Conservation (phyloP, 2,329 filamentous ascomycete species). For the Aspergillus quadricinctus region DNA sequence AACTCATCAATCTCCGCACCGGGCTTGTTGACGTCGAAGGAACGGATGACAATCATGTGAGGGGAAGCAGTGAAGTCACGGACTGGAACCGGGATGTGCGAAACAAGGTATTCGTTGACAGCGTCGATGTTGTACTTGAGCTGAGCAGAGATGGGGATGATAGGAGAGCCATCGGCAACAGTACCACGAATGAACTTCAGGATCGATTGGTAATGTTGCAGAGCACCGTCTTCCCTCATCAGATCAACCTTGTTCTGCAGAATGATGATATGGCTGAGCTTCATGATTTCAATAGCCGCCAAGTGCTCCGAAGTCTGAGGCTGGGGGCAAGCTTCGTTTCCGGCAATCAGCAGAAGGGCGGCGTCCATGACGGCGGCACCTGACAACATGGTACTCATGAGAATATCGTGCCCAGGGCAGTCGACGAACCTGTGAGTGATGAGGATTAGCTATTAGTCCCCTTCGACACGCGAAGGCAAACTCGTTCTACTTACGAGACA, state of each 20-base stretch:
- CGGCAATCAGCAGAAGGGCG: conserved; percentile 89
- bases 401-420: conserved; percentile 99
- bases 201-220: conserved; percentile 94
- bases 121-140: conserved; percentile 99
- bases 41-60: conserved; percentile 99
- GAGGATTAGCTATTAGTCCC: conserved; percentile 7
- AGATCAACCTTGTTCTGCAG: conserved; percentile 99
- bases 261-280: conserved; percentile 98
- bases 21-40: conserved; percentile 99
- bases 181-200: conserved; percentile 98
- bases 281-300: conserved; percentile 99
- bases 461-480: not conserved
- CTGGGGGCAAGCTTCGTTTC: conserved; percentile 97
- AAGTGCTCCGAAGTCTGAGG: conserved; percentile 98
- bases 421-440: conserved; percentile 72
- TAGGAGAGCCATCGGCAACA: conserved; percentile 87
- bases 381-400: conserved; percentile 99
- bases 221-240: conserved; percentile 92
- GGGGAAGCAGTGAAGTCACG: conserved; percentile 89
- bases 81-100: conserved; percentile 85
- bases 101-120: conserved; percentile 92
- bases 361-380: conserved; percentile 99
- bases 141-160: conserved; percentile 96
- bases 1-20: conserved; percentile 97
- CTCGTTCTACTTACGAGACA: conserved; percentile 67